A percentile compares a stretch with the other conserved stretches of the same genome.
phyloP scores from a whole-genome alignment of 495 filamentous ascomycete genomes.

The Gamarada debralockiae region DNA sequence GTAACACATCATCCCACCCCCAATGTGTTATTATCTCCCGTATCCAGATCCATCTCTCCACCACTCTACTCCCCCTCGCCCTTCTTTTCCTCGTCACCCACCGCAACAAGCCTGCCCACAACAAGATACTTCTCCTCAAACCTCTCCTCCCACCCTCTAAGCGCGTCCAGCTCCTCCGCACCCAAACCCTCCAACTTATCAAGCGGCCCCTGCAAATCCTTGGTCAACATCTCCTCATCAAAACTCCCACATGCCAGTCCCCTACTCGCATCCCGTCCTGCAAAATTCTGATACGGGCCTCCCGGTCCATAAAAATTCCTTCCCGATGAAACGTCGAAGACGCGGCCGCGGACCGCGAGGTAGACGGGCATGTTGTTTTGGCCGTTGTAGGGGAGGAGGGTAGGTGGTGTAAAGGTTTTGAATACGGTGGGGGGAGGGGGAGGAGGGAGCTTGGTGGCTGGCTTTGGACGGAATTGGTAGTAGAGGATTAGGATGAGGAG shows the following conservation, averaged over 20 bases:
- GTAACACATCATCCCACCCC: too few species aligned
- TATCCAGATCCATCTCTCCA: neutral
- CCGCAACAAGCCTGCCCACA: conserved; percentile 77
- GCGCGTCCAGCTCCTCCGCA: conserved; percentile 72
- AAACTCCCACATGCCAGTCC: conserved; percentile 91
- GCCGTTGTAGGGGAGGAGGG: conserved; percentile 86
- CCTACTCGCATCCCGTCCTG: conserved; percentile 83
- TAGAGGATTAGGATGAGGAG: conserved; percentile 69
- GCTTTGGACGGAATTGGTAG: conserved; percentile 54
- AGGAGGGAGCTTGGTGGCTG: conserved; percentile 62
- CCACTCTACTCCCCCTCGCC: conserved; percentile 12
- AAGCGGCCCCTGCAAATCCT: conserved; percentile 81
- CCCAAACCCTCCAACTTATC: conserved; percentile 76
- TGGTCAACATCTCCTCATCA: conserved; percentile 93
- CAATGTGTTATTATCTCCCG: too few species aligned
- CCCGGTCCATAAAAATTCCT: conserved; percentile 81
- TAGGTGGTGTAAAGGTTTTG: conserved; percentile 83
- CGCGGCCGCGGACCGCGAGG: conserved; percentile 83
- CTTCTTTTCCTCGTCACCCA: conserved; percentile 52
- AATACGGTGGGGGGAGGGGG: conserved; percentile 77
- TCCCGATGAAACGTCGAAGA: conserved; percentile 87
- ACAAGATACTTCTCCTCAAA: conserved; percentile 93
- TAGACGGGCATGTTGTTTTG: conserved; percentile 71
- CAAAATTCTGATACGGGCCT: conserved; percentile 83
- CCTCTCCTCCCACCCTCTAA: conserved; percentile 87